Percentiles rank a stretch among this genome's conserved stretches.
phyloP scores from a whole-genome alignment of 2,329 filamentous ascomycete species.

The Phaeosphaeriaceae sp. region DNA sequence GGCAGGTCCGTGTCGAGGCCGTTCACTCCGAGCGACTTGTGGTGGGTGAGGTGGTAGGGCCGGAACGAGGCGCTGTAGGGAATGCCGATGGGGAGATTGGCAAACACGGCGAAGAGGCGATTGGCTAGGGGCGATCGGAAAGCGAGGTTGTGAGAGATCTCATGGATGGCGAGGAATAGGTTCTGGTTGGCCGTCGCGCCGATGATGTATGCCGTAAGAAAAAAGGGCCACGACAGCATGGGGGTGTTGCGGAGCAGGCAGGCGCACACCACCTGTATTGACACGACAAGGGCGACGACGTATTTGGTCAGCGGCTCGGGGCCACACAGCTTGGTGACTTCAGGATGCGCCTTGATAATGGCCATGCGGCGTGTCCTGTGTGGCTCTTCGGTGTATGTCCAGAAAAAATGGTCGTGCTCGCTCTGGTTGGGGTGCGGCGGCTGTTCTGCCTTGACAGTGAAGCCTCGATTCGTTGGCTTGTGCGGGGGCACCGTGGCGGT shows the following conservation, averaged over 20 bases:
- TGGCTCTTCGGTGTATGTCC: constrained; percentile 98
- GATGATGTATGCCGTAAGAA: constrained; percentile 86
- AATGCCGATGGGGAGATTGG: constrained; percentile 93
- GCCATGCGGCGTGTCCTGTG: constrained; percentile 88
- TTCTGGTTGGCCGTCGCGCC: constrained; percentile 98
- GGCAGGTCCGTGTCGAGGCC: constrained; percentile 96
- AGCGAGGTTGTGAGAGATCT: constrained; percentile 97
- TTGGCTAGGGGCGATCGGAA: constrained; percentile 84
- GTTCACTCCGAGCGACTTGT: constrained; percentile 97
- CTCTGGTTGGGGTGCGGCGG: constrained; percentile 19
- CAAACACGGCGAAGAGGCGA: constrained; percentile 86
- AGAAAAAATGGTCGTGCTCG: constrained; percentile 77
- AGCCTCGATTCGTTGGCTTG: constrained; percentile 30
- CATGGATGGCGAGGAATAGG: constrained; percentile 96
- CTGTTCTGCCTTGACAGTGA: constrained; percentile 30
- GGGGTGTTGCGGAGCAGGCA: constrained; percentile 77
- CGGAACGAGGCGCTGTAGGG: constrained; percentile 97
- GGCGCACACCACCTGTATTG: constrained; percentile 79
- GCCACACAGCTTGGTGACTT: constrained; percentile 97
- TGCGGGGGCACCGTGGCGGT: constrained; percentile 39
- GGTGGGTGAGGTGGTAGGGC: constrained; percentile 97
- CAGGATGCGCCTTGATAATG: constrained; percentile 97
- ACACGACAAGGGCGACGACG: constrained; percentile 82
- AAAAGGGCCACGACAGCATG: constrained; percentile 83
- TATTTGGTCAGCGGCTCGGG: constrained; percentile 96